Percentiles rank a stretch among this genome's conserved stretches.
These are phyloP conservation scores for Mucuna pruriens DNA, from an alignment of 306 rosid species.

Conservation along the genomic window DNA sequence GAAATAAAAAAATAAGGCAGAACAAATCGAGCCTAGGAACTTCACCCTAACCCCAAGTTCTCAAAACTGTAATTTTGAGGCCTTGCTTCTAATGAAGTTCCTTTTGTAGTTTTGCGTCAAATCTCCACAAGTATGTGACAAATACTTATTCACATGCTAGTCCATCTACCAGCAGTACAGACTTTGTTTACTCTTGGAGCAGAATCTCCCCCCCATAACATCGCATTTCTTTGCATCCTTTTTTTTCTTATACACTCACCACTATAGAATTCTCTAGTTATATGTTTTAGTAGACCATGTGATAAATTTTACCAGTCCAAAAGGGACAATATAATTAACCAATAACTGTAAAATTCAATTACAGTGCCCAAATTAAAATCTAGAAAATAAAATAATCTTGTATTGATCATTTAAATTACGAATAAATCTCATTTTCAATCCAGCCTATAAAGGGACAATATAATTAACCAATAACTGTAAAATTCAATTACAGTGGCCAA, in stretches of 20 bases:
- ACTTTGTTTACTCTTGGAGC: neutral
- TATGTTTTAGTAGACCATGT: neutral
- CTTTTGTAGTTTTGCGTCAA: neutral
- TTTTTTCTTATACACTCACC: neutral
- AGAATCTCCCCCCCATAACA: neutral
- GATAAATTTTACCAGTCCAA: neutral
- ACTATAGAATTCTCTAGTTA: neutral
- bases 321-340: neutral
- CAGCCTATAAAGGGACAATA: neutral
- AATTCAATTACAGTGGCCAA: neutral
- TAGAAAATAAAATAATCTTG: neutral
- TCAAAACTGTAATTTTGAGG: neutral
- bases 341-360: constrained; percentile 8
- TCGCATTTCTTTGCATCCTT: neutral
- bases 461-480: neutral
- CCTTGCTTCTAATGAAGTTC: neutral
- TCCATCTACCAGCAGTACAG: neutral
- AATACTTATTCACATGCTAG: neutral
- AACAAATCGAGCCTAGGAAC: neutral
- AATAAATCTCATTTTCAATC: too few species aligned
- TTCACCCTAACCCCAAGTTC: neutral
- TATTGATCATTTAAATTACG: too few species aligned
- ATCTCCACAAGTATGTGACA: neutral
- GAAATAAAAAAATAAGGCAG: neutral
- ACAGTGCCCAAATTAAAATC: neutral